Evolutionary conservation across 1,284 basidiomycete species (phyloP).

Genomic region (Irpex lacteus): DNA sequence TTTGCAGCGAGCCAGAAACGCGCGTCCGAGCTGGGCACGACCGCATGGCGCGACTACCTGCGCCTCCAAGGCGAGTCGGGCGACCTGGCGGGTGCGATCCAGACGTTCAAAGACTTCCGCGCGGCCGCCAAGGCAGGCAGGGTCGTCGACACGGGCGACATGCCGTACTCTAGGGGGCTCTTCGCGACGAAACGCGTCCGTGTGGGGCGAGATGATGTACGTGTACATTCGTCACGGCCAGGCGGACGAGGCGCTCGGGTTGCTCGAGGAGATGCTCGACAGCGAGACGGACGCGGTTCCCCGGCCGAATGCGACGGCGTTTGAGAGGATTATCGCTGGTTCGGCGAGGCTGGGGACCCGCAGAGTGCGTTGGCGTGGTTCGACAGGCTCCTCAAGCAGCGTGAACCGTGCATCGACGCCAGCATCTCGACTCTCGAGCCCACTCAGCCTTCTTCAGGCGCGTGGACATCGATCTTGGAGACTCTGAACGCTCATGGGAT

Average conservation of each 20-base stretch:
- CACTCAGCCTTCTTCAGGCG: constrained; percentile 46
- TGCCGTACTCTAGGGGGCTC: too few relatives aligned
- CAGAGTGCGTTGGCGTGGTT: constrained; percentile 72
- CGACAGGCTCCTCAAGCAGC: constrained; percentile 49
- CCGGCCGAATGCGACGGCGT: constrained; percentile 60
- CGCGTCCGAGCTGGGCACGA: not conserved
- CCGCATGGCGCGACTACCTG: not conserved
- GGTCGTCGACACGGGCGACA: too few relatives aligned
- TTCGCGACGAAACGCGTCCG: constrained; percentile 37
- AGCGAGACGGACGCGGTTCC: constrained; percentile 46
- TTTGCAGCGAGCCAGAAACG: not conserved
- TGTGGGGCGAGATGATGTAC: constrained; percentile 78
- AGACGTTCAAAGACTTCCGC: not conserved
- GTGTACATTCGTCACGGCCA: constrained; percentile 70
- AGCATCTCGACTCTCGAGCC: constrained; percentile 39
- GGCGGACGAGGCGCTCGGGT: constrained; percentile 59
- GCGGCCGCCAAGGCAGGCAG: not conserved
- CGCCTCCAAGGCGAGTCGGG: not conserved
- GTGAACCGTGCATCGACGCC: constrained; percentile 31
- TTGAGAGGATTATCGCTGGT: constrained; percentile 63
- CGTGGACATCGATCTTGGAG: constrained; percentile 55
- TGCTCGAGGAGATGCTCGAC: constrained; percentile 77
- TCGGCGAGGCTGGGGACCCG: constrained; percentile 61
- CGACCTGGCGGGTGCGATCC: not conserved
- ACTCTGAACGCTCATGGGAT: constrained; percentile 45